Evolutionary conservation across 2,329 filamentous ascomycete species (phyloP).

Genomic region (Trichoderma brevicompactum): DNA sequence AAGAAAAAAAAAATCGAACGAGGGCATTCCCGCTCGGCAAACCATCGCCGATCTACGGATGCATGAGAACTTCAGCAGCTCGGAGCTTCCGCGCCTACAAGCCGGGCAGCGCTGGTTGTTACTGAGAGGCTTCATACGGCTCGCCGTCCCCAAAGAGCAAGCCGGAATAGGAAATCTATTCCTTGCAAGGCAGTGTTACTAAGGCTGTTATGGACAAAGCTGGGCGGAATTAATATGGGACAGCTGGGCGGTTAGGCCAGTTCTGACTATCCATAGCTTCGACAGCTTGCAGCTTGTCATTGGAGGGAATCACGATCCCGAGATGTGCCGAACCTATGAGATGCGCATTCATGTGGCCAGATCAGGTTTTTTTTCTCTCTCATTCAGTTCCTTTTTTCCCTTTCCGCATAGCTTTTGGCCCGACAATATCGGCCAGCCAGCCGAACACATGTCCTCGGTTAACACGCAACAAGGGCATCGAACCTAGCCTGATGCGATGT

Average conservation of each 20-base stretch:
- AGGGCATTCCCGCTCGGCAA: background rate
- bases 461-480: background rate
- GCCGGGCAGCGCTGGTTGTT: background rate
- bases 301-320: constrained; percentile 9
- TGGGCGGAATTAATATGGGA: background rate
- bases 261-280: background rate
- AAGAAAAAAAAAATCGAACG: constrained; percentile 10
- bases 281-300: background rate
- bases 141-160: background rate
- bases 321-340: constrained; percentile 16
- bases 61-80: background rate
- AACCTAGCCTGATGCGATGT: background rate
- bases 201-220: background rate
- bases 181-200: background rate
- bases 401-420: background rate
- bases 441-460: constrained; percentile 13
- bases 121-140: background rate
- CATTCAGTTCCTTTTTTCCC: background rate
- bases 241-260: too few species aligned
- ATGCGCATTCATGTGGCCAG: background rate
- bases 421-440: background rate
- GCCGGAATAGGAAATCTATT: background rate
- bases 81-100: background rate
- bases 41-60: background rate
- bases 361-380: background rate